Evolutionary conservation across 1,284 basidiomycete genomes (phyloP).

Genomic region (Anthracocystis panici-leucophaei): DNA sequence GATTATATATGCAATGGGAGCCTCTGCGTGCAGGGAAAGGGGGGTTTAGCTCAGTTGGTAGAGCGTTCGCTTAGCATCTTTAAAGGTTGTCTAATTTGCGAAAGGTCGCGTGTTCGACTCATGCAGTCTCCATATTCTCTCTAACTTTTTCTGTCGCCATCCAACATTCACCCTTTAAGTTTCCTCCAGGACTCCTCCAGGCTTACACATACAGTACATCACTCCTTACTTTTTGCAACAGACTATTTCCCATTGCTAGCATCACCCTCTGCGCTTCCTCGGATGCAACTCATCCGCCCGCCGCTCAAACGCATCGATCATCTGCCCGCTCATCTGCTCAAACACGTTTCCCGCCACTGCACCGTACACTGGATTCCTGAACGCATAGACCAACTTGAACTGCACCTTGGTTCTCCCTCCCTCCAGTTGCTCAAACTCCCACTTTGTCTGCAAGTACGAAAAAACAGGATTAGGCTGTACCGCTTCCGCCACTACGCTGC

Average conservation of each 20-base stretch:
- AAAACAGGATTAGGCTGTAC: conserved; percentile 77
- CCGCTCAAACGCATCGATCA: conserved; percentile 91
- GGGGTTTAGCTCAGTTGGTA: conserved; percentile 62
- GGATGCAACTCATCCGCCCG: conserved; percentile 72
- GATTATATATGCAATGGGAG: conserved; percentile 7
- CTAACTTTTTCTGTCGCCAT: background rate
- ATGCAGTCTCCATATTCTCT: conserved; percentile 53
- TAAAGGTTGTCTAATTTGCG: conserved; percentile 37
- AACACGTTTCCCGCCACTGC: conserved; percentile 85
- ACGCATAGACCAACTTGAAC: conserved; percentile 79
- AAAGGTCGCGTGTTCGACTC: conserved; percentile 61
- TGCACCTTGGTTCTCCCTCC: conserved; percentile 40
- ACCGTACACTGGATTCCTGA: conserved; percentile 87
- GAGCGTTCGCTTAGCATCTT: conserved; percentile 60
- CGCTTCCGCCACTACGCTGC: conserved; percentile 41
- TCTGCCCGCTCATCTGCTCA: conserved; percentile 84
- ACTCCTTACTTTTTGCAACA: background rate
- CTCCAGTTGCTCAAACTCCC: conserved; percentile 65
- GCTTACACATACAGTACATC: background rate
- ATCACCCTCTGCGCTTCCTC: background rate
- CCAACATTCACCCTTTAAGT: background rate
- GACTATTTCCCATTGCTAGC: background rate
- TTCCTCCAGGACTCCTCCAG: no score
- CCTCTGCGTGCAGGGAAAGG: background rate
- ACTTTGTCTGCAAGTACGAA: conserved; percentile 83